Conservation (phyloP, 352 stramenopile genomes). For the Aphanomyces stellatus region DNA sequence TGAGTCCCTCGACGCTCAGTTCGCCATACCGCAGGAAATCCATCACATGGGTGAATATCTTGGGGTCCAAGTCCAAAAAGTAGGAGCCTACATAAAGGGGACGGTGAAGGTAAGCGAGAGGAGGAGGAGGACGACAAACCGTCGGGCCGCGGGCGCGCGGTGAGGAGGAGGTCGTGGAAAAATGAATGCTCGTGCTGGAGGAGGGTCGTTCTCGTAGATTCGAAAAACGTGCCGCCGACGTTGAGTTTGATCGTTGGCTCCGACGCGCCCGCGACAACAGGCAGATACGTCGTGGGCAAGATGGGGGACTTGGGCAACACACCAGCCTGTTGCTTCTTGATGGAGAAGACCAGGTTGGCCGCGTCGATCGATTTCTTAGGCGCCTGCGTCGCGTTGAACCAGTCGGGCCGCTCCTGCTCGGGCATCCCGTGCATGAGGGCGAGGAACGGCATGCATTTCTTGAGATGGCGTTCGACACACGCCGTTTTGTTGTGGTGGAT, state of each 20-base stretch:
- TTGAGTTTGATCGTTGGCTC: constrained; percentile 11
- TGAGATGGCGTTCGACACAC: constrained; percentile 16
- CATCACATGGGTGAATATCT: constrained; percentile 9
- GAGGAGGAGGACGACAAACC: not conserved
- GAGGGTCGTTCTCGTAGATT: constrained; percentile 13
- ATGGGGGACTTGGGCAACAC: not conserved
- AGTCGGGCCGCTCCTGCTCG: constrained; percentile 7
- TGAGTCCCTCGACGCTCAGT: constrained; percentile 13
- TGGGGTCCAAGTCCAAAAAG: constrained; percentile 18
- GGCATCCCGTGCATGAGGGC: not conserved
- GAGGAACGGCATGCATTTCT: constrained; percentile 10
- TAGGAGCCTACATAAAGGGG: constrained; percentile 1
- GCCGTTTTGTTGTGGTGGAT: constrained; percentile 19
- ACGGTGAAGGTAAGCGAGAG: not conserved
- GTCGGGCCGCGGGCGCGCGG: not conserved
- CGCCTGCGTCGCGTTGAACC: not conserved
- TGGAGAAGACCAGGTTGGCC: not conserved
- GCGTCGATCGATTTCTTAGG: not conserved
- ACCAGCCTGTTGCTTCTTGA: constrained; percentile 5
- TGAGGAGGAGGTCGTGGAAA: constrained; percentile 10
- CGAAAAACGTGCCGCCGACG: constrained; percentile 13
- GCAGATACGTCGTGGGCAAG: not conserved
- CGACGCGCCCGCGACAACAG: not conserved
- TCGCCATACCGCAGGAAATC: constrained; percentile 18
- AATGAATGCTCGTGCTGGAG: constrained; percentile 17